Percentiles rank a stretch among this genome's conserved stretches.
phyloP scores from a whole-genome alignment of 2,329 filamentous ascomycete species.

The Fusarium scirpi region DNA sequence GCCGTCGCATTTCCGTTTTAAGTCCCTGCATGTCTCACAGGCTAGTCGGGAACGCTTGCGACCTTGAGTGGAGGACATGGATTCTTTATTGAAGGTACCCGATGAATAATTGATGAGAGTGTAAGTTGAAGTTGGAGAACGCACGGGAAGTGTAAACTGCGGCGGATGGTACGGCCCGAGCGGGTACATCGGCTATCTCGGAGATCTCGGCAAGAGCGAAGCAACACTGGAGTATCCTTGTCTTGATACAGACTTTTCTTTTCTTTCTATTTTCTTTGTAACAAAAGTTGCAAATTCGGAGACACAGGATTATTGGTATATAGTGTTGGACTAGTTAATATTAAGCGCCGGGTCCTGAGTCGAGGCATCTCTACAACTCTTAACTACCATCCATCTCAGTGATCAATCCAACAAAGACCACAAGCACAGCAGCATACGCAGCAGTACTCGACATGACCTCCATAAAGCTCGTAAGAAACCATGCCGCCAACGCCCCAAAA shows the following conservation, averaged over 20 bases:
- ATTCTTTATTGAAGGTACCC: neutral
- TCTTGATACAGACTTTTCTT: too few relatives aligned
- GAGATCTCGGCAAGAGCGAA: slow-evolving; percentile 53
- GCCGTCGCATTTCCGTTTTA: slow-evolving; percentile 69
- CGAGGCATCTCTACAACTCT: too few relatives aligned
- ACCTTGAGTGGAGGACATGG: slow-evolving; percentile 39
- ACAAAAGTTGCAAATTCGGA: too few relatives aligned
- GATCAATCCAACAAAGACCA: neutral
- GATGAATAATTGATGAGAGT: neutral
- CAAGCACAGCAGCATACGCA: slow-evolving; percentile 3
- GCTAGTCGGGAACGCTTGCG: slow-evolving; percentile 58
- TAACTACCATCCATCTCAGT: too few relatives aligned
- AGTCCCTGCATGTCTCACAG: slow-evolving; percentile 64
- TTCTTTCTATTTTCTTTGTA: too few relatives aligned
- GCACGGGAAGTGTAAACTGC: neutral
- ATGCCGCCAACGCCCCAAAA: neutral
- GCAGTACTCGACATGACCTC: slow-evolving; percentile 1
- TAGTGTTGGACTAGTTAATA: too few relatives aligned
- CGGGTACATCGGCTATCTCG: slow-evolving; percentile 27
- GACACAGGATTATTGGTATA: too few relatives aligned
- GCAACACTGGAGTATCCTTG: too few relatives aligned
- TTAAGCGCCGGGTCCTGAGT: too few relatives aligned
- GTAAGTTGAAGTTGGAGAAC: neutral
- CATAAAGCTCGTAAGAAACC: neutral
- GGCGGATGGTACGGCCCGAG: slow-evolving; percentile 30